These are phyloP conservation scores for Aspergillus chevalieri DNA, from an alignment of 2,329 filamentous ascomycete genomes.

Conservation along the genomic window DNA sequence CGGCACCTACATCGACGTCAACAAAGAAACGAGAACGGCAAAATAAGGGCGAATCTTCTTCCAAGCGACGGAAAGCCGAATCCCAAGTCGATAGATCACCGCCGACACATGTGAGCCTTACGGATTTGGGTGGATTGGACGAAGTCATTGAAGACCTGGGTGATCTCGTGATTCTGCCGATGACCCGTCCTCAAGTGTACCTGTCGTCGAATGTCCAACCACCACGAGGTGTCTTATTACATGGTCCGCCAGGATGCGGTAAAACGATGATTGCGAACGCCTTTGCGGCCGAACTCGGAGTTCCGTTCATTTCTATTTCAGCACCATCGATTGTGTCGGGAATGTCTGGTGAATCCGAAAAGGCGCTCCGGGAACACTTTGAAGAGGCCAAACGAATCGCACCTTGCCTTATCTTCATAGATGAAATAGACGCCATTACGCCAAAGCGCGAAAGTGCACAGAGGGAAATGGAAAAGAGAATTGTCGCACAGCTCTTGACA, in stretches of 20 bases:
- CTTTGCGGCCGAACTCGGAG: slow-evolving; percentile 66
- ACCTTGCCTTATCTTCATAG: slow-evolving; percentile 85
- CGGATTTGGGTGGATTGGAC: slow-evolving; percentile 71
- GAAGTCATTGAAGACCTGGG: slow-evolving; percentile 63
- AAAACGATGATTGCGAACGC: slow-evolving; percentile 81
- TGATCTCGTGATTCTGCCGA: slow-evolving; percentile 65
- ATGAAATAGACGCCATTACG: slow-evolving; percentile 86
- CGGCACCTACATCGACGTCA: slow-evolving; percentile 24
- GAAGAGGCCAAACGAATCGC: slow-evolving; percentile 81
- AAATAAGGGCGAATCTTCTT: slow-evolving; percentile 59
- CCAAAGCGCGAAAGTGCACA: slow-evolving; percentile 77
- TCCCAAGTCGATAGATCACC: slow-evolving; percentile 56
- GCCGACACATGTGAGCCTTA: slow-evolving; percentile 60
- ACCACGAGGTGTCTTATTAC: slow-evolving; percentile 67
- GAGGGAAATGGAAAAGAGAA: slow-evolving; percentile 83
- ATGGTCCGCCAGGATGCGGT: slow-evolving; percentile 78
- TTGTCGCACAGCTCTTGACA: slow-evolving; percentile 72
- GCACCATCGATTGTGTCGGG: slow-evolving; percentile 76
- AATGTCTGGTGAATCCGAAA: slow-evolving; percentile 85
- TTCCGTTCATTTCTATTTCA: slow-evolving; percentile 75
- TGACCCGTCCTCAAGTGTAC: slow-evolving; percentile 63
- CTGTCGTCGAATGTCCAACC: slow-evolving; percentile 60
- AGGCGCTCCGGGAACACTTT: slow-evolving; percentile 76
- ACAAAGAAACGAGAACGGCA: slow-evolving; percentile 56
- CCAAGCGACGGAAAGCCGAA: slow-evolving; percentile 58